phyloP scores from a whole-genome alignment of 164 flowering plant genomes.

The Kalanchoe fedtschenkoi region DNA sequence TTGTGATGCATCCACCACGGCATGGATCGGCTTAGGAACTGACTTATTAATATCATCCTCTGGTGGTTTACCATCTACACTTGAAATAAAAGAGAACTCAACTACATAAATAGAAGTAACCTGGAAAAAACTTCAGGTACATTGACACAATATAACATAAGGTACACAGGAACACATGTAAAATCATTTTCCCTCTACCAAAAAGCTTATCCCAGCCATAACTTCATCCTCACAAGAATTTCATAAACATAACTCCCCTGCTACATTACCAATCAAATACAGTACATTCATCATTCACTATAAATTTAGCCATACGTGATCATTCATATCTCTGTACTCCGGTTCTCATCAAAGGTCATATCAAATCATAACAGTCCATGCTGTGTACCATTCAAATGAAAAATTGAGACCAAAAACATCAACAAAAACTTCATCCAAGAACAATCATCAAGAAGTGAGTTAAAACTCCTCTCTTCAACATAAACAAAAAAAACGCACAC shows the following conservation, averaged over 20 bases:
- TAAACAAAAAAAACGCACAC: not conserved
- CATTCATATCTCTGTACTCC: not conserved
- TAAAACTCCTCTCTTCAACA: not conserved
- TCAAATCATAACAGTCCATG: not conserved
- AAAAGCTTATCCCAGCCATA: too few relatives aligned
- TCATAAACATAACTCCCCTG: not conserved
- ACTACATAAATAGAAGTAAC: not conserved
- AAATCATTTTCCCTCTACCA: too few relatives aligned
- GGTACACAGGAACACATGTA: not conserved
- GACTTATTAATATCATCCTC: constrained; percentile 17
- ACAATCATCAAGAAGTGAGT: not conserved
- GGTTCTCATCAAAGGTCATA: not conserved
- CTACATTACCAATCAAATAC: not conserved
- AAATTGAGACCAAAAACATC: not conserved
- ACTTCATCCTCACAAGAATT: too few relatives aligned
- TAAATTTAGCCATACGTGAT: not conserved
- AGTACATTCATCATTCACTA: not conserved
- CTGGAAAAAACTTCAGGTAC: not conserved
- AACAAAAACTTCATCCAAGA: not conserved
- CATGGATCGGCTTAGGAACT: constrained; percentile 39
- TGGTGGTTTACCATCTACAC: constrained; percentile 27
- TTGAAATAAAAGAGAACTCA: not conserved
- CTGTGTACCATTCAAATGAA: not conserved
- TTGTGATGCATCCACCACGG: constrained; percentile 66
- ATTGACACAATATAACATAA: not conserved